phyloP scores from a whole-genome alignment of 1,284 basidiomycete species.

The Cryptococcus jaspeensis region DNA sequence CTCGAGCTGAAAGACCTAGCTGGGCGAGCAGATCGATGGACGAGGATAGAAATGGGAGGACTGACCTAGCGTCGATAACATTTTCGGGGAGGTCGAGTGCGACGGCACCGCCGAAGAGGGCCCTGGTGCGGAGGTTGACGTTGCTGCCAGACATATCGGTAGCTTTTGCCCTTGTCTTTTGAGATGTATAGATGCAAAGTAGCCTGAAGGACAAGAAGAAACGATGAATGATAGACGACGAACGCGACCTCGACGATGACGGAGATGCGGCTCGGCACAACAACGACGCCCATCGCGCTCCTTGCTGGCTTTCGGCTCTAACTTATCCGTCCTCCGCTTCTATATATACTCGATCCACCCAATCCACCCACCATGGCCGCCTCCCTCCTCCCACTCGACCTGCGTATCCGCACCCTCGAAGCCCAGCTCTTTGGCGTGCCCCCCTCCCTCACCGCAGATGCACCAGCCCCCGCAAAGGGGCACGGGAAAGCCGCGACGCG shows the following conservation, averaged over 20 bases:
- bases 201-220: no score
- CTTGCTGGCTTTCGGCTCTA: no score
- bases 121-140: constrained; percentile 10
- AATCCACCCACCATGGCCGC: background rate
- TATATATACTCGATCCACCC: background rate
- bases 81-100: constrained; percentile 59
- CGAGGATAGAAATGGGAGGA: constrained; percentile 11
- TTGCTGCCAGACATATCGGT: background rate
- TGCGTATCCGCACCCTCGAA: constrained; percentile 42
- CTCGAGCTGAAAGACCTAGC: background rate
- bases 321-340: background rate
- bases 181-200: no score
- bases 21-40: background rate
- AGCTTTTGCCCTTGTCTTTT: background rate
- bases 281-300: no score
- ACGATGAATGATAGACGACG: no score
- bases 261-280: no score
- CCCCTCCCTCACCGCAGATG: constrained; percentile 1
- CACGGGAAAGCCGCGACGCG: constrained; percentile 12
- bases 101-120: constrained; percentile 71
- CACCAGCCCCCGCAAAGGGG: background rate
- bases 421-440: constrained; percentile 34
- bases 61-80: constrained; percentile 85
- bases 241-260: no score
- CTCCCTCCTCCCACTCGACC: constrained; percentile 29